These are phyloP conservation scores for Mortierella claussenii DNA, from an alignment of 192 early-diverging fungal species.

Conservation along the genomic window DNA sequence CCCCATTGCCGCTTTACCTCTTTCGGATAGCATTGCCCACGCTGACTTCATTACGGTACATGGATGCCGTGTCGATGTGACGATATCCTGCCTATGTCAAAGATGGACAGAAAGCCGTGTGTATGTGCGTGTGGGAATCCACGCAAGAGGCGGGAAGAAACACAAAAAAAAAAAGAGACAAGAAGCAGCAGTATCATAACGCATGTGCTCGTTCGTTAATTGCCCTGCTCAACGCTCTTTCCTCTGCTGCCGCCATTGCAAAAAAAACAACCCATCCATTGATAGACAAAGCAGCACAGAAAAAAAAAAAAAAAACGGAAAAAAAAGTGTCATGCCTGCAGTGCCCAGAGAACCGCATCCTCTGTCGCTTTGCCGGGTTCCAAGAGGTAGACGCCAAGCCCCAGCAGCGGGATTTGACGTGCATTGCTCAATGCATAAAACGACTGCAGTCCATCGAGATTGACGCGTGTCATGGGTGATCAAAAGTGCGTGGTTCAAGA, in stretches of 20 bases:
- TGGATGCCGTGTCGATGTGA: slow-evolving; percentile 63
- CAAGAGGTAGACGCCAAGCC: slow-evolving; percentile 58
- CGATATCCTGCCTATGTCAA: slow-evolving; percentile 59
- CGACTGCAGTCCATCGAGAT: slow-evolving; percentile 31
- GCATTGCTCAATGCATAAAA: slow-evolving; percentile 33
- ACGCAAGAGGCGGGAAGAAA: neutral
- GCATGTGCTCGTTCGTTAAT: too few species aligned
- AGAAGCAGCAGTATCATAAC: too few species aligned
- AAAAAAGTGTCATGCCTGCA: slow-evolving; percentile 38
- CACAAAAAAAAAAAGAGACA: neutral
- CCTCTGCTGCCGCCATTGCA: too few species aligned
- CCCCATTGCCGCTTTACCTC: slow-evolving; percentile 54
- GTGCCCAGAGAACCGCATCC: slow-evolving; percentile 56
- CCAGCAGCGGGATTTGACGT: slow-evolving; percentile 33
- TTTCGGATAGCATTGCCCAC: slow-evolving; percentile 56
- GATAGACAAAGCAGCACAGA: neutral
- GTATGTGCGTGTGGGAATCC: too few species aligned
- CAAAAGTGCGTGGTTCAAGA: too few species aligned
- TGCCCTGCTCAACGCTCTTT: too few species aligned
- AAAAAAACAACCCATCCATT: too few species aligned
- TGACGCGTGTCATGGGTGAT: slow-evolving; percentile 31
- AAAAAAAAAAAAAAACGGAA: neutral
- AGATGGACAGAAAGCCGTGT: neutral
- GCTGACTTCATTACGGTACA: slow-evolving; percentile 56
- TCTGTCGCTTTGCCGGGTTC: slow-evolving; percentile 49